Base-by-base conservation (phyloP, 83 land plant genomes). In the Isoetes engelmannii region DNA sequence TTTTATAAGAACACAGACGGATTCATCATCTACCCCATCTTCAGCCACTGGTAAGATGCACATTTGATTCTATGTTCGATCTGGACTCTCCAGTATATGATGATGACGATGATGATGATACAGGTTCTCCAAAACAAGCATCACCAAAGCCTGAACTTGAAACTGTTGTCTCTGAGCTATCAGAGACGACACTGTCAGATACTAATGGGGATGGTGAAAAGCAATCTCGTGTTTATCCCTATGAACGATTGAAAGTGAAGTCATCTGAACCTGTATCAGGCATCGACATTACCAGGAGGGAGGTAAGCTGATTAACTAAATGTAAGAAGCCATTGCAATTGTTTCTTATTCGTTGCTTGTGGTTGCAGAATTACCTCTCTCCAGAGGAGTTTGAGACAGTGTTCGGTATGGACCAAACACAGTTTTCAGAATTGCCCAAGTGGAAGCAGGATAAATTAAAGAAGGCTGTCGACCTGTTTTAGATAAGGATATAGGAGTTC, bases 361-460 rank as follows among this genome's bases (percentile, higher is more conserved):
- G 17, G n/a, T 20, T 54, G 77, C 85, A 95, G 97, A 75, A 84
- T 47, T 95, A 95, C 50, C 73, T 95, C 46, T 95, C 97, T 44
- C 54, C 78, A 1, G 83, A 65, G 63, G 99, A 90, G 17, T 95
- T 95, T 69, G 68, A 78, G 58, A 83, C 83, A 78, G 86, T 87
- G 62, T 95, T 95, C 70, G 91, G 93, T 53, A 88, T 95, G 90
- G 62, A 84, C 28, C 83, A 68, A 69, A 83, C 68, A 4, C 85
- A 86, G 43, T 95, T 95, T 77, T 84, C 79, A 69, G 87, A 83
- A 78, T 64, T 95, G 57, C 93, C 99, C 28, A 88, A 88, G 71
- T 95, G 99, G 99, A 95, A 86, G 75, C 99, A 88, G 67, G 88
- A 91, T 67, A 89, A 88, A 78, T 83, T 43, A 55, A 88, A 88